Conservation (phyloP, 176 grass and related monocot species). For the Cenchrus americanus region DNA sequence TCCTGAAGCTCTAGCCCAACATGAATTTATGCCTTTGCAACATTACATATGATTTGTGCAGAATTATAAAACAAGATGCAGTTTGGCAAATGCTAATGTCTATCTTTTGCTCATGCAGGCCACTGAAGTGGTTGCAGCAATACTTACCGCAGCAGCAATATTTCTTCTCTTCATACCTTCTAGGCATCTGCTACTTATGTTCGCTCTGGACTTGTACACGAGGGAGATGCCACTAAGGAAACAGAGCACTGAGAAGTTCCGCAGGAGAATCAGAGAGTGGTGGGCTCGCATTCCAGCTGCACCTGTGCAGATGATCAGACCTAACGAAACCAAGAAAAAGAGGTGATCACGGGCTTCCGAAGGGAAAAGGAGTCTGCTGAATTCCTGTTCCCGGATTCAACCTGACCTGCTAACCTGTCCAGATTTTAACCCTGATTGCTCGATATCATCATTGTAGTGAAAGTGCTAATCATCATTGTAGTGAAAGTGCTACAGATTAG, state of each 20-base stretch:
- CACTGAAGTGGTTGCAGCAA: conserved; percentile 58
- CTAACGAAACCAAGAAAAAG: conserved; percentile 67
- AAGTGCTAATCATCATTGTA: conserved; percentile 4
- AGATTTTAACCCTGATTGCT: conserved; percentile 17
- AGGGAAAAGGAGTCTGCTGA: background rate
- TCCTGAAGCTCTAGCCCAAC: background rate
- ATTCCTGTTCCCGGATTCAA: conserved; percentile 3
- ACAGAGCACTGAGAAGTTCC: conserved; percentile 64
- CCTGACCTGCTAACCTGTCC: conserved; percentile 37
- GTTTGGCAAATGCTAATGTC: conserved; percentile 35
- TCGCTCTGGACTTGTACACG: conserved; percentile 64
- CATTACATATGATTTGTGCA: background rate
- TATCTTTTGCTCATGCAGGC: conserved; percentile 43
- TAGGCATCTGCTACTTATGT: conserved; percentile 54
- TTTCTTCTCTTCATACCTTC: conserved; percentile 56
- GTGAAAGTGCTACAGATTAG: background rate
- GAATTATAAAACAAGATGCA: background rate
- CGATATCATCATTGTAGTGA: background rate
- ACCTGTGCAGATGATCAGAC: conserved; percentile 74
- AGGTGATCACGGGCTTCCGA: conserved; percentile 39
- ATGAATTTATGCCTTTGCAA: background rate
- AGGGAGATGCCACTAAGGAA: conserved; percentile 89
- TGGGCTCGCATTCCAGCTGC: conserved; percentile 86
- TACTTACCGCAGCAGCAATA: conserved; percentile 48
- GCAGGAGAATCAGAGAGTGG: conserved; percentile 70